These are phyloP conservation scores for Pleurotus ostreatus DNA, from an alignment of 768 basidiomycete species.

Conservation along the genomic window DNA sequence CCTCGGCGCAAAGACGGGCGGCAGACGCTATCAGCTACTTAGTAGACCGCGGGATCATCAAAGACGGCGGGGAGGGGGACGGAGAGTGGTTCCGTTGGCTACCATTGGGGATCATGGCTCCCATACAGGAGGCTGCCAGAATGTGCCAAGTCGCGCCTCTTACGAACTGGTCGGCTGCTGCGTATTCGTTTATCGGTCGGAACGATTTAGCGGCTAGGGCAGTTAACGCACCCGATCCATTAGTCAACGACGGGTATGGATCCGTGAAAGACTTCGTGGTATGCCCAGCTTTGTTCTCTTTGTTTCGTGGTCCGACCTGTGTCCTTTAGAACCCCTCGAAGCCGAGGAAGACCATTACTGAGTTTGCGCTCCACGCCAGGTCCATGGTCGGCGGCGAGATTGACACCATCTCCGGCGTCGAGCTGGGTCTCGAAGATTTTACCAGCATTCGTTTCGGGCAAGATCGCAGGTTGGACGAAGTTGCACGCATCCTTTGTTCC, in stretches of 20 bases:
- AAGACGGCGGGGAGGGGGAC: conserved; percentile 27
- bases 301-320: too few relatives aligned
- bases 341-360: conserved; percentile 46
- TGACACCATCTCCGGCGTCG: conserved; percentile 63
- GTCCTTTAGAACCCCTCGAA: conserved; percentile 42
- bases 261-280: conserved; percentile 57
- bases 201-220: conserved; percentile 70
- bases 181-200: conserved; percentile 68
- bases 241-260: conserved; percentile 51
- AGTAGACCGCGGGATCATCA: conserved; percentile 39
- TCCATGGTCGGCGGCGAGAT: conserved; percentile 50
- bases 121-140: conserved; percentile 80
- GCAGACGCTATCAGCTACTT: conserved; percentile 59
- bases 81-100: conserved; percentile 44
- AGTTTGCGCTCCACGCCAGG: conserved; percentile 48
- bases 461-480: conserved; percentile 88
- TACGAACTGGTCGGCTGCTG: conserved; percentile 63
- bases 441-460: conserved; percentile 85
- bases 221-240: conserved; percentile 39
- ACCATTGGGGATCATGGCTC: conserved; percentile 69
- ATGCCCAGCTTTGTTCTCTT: conserved; percentile 15
- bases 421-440: conserved; percentile 68
- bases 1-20: conserved; percentile 58
- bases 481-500: conserved; percentile 86
- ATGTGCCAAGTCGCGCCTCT: conserved; percentile 80